phyloP scores from a whole-genome alignment of 116 monocot genomes.

The Trichopus zeylanicus region DNA sequence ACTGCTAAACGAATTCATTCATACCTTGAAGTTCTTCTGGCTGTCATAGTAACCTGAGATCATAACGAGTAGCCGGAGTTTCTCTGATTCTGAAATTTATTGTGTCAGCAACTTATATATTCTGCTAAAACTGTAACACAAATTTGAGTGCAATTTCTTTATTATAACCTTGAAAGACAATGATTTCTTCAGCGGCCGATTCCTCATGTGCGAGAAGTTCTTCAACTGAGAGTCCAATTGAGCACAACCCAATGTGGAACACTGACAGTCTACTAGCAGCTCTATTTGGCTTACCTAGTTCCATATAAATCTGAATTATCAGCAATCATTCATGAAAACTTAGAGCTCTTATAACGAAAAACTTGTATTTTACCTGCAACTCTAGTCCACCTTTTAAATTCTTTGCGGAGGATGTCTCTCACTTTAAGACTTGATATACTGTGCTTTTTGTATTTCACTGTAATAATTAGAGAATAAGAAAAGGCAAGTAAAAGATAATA shows the following conservation, averaged over 20 bases:
- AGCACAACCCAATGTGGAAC: slow-evolving; percentile 17
- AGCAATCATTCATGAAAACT: neutral
- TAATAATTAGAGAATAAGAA: too few relatives aligned
- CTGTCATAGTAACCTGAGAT: slow-evolving; percentile 28
- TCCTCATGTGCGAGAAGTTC: slow-evolving; percentile 16
- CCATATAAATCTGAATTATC: neutral
- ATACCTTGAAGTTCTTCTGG: slow-evolving; percentile 32
- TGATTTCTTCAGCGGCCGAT: slow-evolving; percentile 12
- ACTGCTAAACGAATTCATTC: too few relatives aligned
- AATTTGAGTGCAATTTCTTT: neutral
- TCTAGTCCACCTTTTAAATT: slow-evolving; percentile 30
- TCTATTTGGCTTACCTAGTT: slow-evolving; percentile 4
- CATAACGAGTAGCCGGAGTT: slow-evolving; percentile 21
- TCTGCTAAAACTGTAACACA: neutral
- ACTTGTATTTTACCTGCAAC: slow-evolving; percentile 9
- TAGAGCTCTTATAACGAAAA: too few relatives aligned
- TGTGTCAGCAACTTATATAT: neutral
- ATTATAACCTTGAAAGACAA: slow-evolving; percentile 14
- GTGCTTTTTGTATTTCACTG: slow-evolving; percentile 27
- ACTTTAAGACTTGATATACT: slow-evolving; percentile 22
- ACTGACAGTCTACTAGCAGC: slow-evolving; percentile 11
- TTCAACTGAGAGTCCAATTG: slow-evolving; percentile 18
- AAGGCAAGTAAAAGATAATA: too few relatives aligned
- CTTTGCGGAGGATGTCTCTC: slow-evolving; percentile 19
- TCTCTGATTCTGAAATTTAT: slow-evolving; percentile 20